phyloP scores from a whole-genome alignment of 2,329 filamentous ascomycete genomes.

The Cytospora leucostoma region DNA sequence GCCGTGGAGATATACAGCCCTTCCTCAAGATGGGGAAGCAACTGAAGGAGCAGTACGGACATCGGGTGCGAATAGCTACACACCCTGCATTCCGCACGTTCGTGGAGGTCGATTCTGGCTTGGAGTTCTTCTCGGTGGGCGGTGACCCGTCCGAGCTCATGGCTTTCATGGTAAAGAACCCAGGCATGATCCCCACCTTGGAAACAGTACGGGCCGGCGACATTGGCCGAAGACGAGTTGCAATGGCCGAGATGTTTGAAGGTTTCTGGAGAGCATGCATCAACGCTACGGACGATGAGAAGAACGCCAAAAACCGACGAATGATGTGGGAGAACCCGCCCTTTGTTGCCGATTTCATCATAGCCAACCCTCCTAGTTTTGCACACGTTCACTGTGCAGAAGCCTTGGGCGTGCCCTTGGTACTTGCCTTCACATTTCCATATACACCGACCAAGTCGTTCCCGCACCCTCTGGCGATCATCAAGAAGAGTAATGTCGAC shows the following conservation, averaged over 20 bases:
- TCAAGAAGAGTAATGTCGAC: slow-evolving; percentile 72
- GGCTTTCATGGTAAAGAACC: slow-evolving; percentile 89
- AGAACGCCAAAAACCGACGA: slow-evolving; percentile 59
- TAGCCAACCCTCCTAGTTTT: slow-evolving; percentile 79
- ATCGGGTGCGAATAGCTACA: slow-evolving; percentile 76
- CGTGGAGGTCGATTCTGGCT: slow-evolving; percentile 68
- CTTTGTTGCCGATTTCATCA: slow-evolving; percentile 77
- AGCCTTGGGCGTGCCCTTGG: slow-evolving; percentile 72
- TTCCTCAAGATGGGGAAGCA: slow-evolving; percentile 76
- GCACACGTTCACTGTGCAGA: slow-evolving; percentile 80
- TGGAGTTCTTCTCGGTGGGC: slow-evolving; percentile 81
- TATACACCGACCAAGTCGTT: slow-evolving; percentile 76
- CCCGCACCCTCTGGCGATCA: slow-evolving; percentile 75
- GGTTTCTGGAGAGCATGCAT: slow-evolving; percentile 81
- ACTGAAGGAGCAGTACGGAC: slow-evolving; percentile 69
- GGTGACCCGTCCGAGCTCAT: slow-evolving; percentile 80
- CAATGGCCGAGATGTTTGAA: slow-evolving; percentile 81
- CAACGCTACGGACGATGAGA: slow-evolving; percentile 70
- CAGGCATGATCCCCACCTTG: slow-evolving; percentile 72
- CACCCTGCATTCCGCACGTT: slow-evolving; percentile 78
- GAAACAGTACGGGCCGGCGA: slow-evolving; percentile 74
- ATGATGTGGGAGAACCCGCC: slow-evolving; percentile 64
- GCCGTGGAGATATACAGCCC: slow-evolving; percentile 77
- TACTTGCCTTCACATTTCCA: slow-evolving; percentile 88
- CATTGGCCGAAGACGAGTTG: slow-evolving; percentile 64